Evolutionary conservation across 2,329 filamentous ascomycete genomes (phyloP), one percentile per base, ranked within the genome.

Genomic region (Colletotrichum gigasporum): DNA sequence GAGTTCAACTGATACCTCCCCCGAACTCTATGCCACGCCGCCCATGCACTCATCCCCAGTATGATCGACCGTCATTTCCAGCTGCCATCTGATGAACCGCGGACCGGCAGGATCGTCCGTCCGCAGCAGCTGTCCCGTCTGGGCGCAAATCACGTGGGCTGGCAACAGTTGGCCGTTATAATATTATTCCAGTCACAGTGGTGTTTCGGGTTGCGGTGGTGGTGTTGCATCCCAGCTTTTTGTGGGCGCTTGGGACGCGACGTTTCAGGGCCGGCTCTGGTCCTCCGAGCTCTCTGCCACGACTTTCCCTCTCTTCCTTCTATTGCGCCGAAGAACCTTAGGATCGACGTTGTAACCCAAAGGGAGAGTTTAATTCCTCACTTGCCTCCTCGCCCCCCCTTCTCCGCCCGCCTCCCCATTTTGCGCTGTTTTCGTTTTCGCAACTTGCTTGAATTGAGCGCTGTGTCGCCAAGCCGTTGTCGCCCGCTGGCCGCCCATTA

Each of bases 181-280:
- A 41, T 52, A 54, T 32, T 50, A 54, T 47, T 28, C 14, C 45
- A 37, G 63, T 65, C 58, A 63, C 63, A 65, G 58, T 57, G 42
- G 44, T 63, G 63, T 65, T 65, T 65, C 63, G 57, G 51, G 44
- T 51, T 50, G 51, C 58, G 42, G 50, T 52, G 30, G 63, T 30
- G 30, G 18, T 60, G 34, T 61, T 42, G 35, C 61, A 48, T 61
- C 60, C 50, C 58, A 51, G 42, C 57, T 63, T 32, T 44, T 55
- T 34, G 57, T 62, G 62, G 56, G 57, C 48, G 26, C 41, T 44
- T 42, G 44, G 32, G 47, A 48, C 50, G 34, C 26, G 34, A 42
- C 35, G 56, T 64, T 64, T 64, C 61, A 64, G 55, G 42, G n/a
- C n/a, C n/a, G n/a, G n/a, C n/a, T n/a, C n/a, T n/a, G n/a, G n/a